Evolutionary conservation across 495 filamentous ascomycete species (phyloP), one percentile per base, ranked within the genome.

Genomic region (Amniculicola lignicola): DNA sequence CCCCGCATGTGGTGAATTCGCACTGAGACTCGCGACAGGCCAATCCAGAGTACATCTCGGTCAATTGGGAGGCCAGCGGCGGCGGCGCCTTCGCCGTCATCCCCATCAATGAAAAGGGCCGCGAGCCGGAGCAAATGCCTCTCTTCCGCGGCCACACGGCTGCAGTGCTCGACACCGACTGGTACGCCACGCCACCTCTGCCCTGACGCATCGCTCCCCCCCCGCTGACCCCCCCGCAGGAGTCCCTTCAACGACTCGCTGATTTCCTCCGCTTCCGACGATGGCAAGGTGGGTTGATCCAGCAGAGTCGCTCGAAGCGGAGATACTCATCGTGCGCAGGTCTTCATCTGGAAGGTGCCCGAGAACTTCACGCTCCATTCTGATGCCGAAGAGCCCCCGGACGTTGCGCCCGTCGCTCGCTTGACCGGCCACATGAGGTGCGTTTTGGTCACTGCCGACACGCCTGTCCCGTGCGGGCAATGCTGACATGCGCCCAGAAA

Each of bases 61-160:
- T 97, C 72, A 98, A 97, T 80, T 98, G 93, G 93, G 91, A 97
- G 75, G 84, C 93, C 29, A 86, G 90, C 70, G 93, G 93, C 67
- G 93, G 93, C 64, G 93, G 93, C 64, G 93, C 93, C 48, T 97
- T 98, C 65, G 94, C 93, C 37, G 92, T 98, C 44, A 91, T 98
- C 65, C 93, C 93, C 50, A 71, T 96, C 49, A 82, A 84, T 60
- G 90, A 97, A 74, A 83, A 82, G 38, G 93, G 93, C 47, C 85
- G 91, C 67, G 69, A 94, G 33, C 93, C 94, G 22, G 93, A 98
- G 69, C 86, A 87, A 65, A 87, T 97, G 61, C 94, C 93, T 42
- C 74, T 98, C 61, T 98, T 97, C 71, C 84, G 93, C 50, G 93
- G 93, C 52, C 93, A 98, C 70, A 98, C 92, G 35, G 89, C 89